Percentiles rank a stretch among this genome's conserved stretches.
Evolutionary conservation across 805 yeast species (phyloP).

Genomic region (Deakozyma indianensis): DNA sequence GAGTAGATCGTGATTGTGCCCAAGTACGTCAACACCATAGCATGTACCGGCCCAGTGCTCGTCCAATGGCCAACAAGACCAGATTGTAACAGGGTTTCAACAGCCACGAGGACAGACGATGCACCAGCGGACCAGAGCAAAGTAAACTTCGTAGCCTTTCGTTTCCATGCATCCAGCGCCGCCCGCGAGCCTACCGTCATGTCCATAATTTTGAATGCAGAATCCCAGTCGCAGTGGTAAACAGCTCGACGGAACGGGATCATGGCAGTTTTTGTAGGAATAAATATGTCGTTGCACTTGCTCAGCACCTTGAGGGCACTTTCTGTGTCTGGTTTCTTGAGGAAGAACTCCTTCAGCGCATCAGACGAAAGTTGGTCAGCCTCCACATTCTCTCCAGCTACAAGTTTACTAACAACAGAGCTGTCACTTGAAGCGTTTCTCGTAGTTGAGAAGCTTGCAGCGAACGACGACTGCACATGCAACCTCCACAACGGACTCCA

Average conservation of each 20-base stretch:
- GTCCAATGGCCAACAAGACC: conserved; percentile 27
- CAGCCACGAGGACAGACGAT: conserved; percentile 26
- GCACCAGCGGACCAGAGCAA: conserved; percentile 21
- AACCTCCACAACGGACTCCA: too few species aligned
- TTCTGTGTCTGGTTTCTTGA: neutral
- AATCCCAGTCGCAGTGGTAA: conserved; percentile 40
- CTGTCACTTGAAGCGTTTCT: too few species aligned
- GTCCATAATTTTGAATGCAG: conserved; percentile 45
- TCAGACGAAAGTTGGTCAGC: neutral
- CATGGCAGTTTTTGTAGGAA: conserved; percentile 25
- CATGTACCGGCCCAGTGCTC: conserved; percentile 25
- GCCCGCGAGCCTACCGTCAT: conserved; percentile 43
- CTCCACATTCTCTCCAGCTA: neutral
- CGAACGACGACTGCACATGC: too few species aligned
- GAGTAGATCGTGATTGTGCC: conserved; percentile 34
- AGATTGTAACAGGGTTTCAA: conserved; percentile 32
- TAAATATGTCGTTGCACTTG: neutral
- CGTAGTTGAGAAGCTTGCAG: too few species aligned
- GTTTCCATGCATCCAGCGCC: conserved; percentile 26
- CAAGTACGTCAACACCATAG: conserved; percentile 35
- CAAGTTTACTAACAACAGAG: neutral
- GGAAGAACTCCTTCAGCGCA: neutral
- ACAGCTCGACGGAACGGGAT: conserved; percentile 52
- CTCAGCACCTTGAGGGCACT: neutral
- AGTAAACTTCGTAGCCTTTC: conserved; percentile 20